These are phyloP conservation scores for Oenanthe javanica DNA, from an alignment of 140 eudicot genomes.

Conservation along the genomic window DNA sequence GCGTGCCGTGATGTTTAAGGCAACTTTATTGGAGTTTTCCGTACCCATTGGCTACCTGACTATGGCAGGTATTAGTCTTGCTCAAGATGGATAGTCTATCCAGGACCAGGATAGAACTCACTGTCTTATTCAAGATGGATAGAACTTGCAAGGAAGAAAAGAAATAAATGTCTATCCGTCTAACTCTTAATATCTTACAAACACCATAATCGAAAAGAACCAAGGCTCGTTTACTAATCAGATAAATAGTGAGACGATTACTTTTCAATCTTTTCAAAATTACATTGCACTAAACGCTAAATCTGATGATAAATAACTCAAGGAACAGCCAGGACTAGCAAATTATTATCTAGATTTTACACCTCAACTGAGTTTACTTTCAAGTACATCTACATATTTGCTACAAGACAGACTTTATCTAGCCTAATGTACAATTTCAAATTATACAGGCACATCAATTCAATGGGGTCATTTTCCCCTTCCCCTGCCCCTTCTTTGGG, in stretches of 20 bases:
- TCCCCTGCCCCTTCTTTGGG: constrained; percentile 40
- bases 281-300: background rate
- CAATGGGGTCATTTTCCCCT: constrained; percentile 32
- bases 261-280: background rate
- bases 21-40: too few relatives aligned
- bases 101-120: too few relatives aligned
- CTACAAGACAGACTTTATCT: constrained; percentile 4
- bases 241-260: background rate
- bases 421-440: constrained; percentile 11
- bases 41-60: too few relatives aligned
- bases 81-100: too few relatives aligned
- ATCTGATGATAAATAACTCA: background rate
- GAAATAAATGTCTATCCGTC: too few relatives aligned
- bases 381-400: background rate
- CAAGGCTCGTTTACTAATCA: background rate
- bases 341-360: background rate
- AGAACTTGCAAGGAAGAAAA: background rate
- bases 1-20: too few relatives aligned
- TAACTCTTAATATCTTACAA: background rate
- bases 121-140: too few relatives aligned
- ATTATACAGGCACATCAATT: background rate
- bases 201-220: background rate
- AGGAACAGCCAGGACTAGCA: background rate
- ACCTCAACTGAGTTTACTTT: constrained; percentile 1
- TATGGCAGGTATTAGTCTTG: too few relatives aligned